Conservation (phyloP, 2,329 filamentous ascomycete species). For the Phaeosphaeria sp. region DNA sequence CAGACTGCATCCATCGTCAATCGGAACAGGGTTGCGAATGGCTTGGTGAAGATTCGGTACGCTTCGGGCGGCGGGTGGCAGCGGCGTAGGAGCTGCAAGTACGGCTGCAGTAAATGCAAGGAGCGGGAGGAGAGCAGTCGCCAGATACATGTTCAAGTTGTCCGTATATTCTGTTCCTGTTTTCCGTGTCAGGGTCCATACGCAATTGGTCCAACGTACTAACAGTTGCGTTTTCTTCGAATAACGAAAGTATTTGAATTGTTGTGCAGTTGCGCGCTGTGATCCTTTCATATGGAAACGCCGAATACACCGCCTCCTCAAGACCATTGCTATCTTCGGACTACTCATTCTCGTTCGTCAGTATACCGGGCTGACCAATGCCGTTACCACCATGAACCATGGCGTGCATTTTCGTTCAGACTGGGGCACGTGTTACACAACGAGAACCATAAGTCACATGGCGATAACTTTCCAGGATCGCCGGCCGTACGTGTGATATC, state of each 20-base stretch:
- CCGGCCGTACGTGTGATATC: neutral
- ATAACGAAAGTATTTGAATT: neutral
- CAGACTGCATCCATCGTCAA: conserved; percentile 4
- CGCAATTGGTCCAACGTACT: neutral
- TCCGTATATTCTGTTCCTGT: neutral
- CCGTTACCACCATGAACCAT: neutral
- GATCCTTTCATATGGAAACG: neutral
- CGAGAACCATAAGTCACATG: neutral
- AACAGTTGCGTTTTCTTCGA: neutral
- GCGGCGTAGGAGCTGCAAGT: conserved; percentile 13
- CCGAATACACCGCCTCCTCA: neutral
- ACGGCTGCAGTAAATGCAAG: conserved; percentile 11
- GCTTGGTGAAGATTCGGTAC: conserved; percentile 19
- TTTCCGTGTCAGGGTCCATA: neutral
- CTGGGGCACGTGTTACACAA: neutral
- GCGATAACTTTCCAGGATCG: neutral
- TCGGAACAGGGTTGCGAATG: conserved; percentile 26
- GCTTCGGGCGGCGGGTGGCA: conserved; percentile 6
- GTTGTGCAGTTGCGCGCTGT: neutral
- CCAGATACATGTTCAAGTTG: conserved; percentile 12
- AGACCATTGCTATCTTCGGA: neutral
- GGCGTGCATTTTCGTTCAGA: neutral
- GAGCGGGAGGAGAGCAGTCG: conserved; percentile 10
- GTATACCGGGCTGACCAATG: neutral
- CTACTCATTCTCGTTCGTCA: neutral